Base-by-base conservation (phyloP, 2,329 filamentous ascomycete species). In the Talaromyces piceae region DNA sequence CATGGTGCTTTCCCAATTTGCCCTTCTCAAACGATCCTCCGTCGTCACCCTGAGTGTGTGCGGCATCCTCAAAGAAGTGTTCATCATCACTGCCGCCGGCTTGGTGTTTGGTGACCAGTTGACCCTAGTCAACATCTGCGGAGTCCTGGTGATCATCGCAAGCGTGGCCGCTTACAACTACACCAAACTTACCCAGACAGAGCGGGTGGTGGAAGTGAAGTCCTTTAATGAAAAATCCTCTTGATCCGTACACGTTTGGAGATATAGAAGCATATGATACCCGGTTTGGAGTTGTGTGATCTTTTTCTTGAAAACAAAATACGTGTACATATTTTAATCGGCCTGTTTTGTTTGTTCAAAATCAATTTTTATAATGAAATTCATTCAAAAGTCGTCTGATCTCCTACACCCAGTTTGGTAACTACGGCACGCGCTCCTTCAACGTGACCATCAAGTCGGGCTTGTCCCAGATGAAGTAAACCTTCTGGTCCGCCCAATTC, bases 1-100 rank as follows among this genome's bases (percentile, higher is more conserved):
- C 55, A 98, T 98, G 93, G 96, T 94, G n/a, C 83, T 90, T 0
- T 90, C 88, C 49, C 93, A 98, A 70, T 98, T 97, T 67, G 91
- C 93, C 50, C 81, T 98, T 55, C 80, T 98, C 58, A 87, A 96
- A 74, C 88, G 93, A 43, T 97, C 91, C 1, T 94, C 87, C 1
- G 93, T 97, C 48, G 91, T 98, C 48, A 97, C 93, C 0, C 78
- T 98, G 41, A 94, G 87, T 47, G 96, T 98, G 59, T 95, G 91
- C 57, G 93, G 93, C 54, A 97, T 98, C 55, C 96, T 98, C 77
- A 98, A 98, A 68, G 93, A 98, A 73, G 91, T 97, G 31, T 84
- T 98, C 48, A 98, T 93, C 9, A 97, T 98, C 62, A 84, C 82
- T 31, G 90, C 88, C 0, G 91, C 91, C 0, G 87, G 89, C 5